Percentiles rank a stretch among this genome's conserved stretches.
Evolutionary conservation across 78 protist genomes (phyloP).

Genomic region (Isochrysis galbana): DNA sequence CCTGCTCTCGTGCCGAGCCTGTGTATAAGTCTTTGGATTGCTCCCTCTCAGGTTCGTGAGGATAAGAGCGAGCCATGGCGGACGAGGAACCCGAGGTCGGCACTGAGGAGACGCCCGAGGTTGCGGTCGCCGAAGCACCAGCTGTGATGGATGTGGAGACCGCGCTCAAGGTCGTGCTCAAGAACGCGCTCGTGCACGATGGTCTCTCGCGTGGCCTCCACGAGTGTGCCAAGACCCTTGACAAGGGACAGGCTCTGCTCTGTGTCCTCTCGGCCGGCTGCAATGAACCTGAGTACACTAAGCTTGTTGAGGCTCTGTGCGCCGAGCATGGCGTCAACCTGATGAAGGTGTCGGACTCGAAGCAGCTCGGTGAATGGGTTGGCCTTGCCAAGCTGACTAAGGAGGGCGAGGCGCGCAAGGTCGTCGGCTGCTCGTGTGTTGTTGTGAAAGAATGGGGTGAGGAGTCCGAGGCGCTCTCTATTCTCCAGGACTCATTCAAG

Average conservation of each 20-base stretch:
- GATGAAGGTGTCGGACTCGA: slow-evolving; percentile 79
- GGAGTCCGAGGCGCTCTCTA: slow-evolving; percentile 71
- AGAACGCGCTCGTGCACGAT: slow-evolving; percentile 74
- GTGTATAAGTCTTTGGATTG: not conserved
- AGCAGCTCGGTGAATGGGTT: slow-evolving; percentile 94
- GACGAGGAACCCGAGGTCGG: not conserved
- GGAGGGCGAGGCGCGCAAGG: slow-evolving; percentile 94
- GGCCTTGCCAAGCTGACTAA: slow-evolving; percentile 94
- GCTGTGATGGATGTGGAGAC: slow-evolving; percentile 34
- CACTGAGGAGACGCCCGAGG: not conserved
- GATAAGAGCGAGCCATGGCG: slow-evolving; percentile 33
- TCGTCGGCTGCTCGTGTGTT: slow-evolving; percentile 86
- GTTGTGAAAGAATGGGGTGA: slow-evolving; percentile 79
- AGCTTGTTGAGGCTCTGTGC: slow-evolving; percentile 91
- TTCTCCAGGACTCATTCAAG: slow-evolving; percentile 74
- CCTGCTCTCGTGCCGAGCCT: too few species aligned
- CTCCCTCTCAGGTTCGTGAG: slow-evolving; percentile 6
- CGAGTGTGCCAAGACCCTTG: slow-evolving; percentile 87
- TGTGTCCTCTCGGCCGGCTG: slow-evolving; percentile 86
- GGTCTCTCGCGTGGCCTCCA: slow-evolving; percentile 94
- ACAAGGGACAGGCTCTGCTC: slow-evolving; percentile 80
- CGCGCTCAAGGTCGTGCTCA: slow-evolving; percentile 87
- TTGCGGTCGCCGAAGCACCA: not conserved
- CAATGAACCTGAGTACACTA: slow-evolving; percentile 83
- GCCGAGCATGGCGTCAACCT: slow-evolving; percentile 78